phyloP scores from a whole-genome alignment of 768 basidiomycete genomes.

The Psilocybe cubensis region DNA sequence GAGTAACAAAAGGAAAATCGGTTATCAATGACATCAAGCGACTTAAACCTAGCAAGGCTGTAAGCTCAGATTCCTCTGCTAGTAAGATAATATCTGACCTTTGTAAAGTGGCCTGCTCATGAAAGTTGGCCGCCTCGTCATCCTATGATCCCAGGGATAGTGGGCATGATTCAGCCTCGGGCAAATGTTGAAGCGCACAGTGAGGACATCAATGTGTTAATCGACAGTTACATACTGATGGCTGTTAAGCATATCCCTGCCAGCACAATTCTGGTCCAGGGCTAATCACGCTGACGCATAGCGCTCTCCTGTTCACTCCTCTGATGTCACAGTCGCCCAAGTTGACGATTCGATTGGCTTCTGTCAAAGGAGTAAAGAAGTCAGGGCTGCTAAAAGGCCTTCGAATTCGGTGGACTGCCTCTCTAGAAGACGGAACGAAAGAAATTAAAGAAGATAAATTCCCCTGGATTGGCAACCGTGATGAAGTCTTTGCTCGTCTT shows the following conservation, averaged over 20 bases:
- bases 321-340: slow-evolving; percentile 48
- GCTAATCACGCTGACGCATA: slow-evolving; percentile 57
- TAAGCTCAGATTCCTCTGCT: slow-evolving; percentile 20
- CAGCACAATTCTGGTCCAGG: slow-evolving; percentile 59
- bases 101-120: slow-evolving; percentile 19
- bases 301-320: slow-evolving; percentile 56
- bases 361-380: slow-evolving; percentile 62
- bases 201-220: slow-evolving; percentile 22
- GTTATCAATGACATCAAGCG: slow-evolving; percentile 45
- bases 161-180: slow-evolving; percentile 23
- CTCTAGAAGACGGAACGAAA: slow-evolving; percentile 31
- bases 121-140: slow-evolving; percentile 24
- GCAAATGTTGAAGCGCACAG: slow-evolving; percentile 33
- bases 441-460: slow-evolving; percentile 56
- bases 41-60: slow-evolving; percentile 37
- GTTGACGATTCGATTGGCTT: slow-evolving; percentile 46
- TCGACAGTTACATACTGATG: not conserved
- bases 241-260: slow-evolving; percentile 57
- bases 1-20: slow-evolving; percentile 48
- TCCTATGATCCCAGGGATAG: slow-evolving; percentile 19
- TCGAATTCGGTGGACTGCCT: slow-evolving; percentile 44
- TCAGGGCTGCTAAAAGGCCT: slow-evolving; percentile 57
- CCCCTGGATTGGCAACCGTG: slow-evolving; percentile 60
- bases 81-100: not conserved
- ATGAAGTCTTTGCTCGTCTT: slow-evolving; percentile 69